Conservation (phyloP, 345 rosid genomes). For the Bruguiera gymnorhiza region DNA sequence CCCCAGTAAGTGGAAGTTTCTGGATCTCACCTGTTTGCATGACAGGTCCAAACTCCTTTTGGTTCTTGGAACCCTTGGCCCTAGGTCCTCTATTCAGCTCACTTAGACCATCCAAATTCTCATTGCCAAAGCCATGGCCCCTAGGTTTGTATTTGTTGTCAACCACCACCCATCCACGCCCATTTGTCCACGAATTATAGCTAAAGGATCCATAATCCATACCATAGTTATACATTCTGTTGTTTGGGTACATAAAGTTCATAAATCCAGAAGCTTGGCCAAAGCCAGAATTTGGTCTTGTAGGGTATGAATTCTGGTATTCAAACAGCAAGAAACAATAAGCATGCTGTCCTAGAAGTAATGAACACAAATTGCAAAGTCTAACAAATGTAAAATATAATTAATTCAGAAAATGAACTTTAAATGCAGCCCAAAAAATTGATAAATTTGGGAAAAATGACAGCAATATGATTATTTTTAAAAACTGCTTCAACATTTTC, state of each 20-base stretch:
- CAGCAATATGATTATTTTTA: no score
- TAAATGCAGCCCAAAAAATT: no score
- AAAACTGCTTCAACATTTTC: no score
- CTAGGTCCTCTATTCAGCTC: constrained; percentile 85
- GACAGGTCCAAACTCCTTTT: constrained; percentile 35
- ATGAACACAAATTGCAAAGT: background rate
- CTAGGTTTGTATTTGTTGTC: constrained; percentile 52
- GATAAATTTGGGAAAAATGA: no score
- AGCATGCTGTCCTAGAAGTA: background rate
- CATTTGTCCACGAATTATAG: constrained; percentile 58
- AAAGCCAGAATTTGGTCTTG: constrained; percentile 38
- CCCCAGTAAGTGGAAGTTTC: constrained; percentile 28
- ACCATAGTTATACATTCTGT: constrained; percentile 40
- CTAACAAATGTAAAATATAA: background rate
- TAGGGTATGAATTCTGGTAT: constrained; percentile 37
- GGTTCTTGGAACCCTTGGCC: constrained; percentile 45
- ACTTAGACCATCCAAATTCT: constrained; percentile 63
- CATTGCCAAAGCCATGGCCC: constrained; percentile 49
- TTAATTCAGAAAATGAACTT: background rate
- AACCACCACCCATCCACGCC: constrained; percentile 56
- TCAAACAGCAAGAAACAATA: constrained; percentile 1
- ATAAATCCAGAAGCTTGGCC: constrained; percentile 45
- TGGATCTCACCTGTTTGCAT: constrained; percentile 29
- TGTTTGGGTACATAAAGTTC: constrained; percentile 50
- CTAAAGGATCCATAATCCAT: constrained; percentile 38